A percentile compares a stretch with the other conserved stretches of the same genome.
Evolutionary conservation across 139 green algal genomes (phyloP).

Genomic region (Nannochloris sp.): DNA sequence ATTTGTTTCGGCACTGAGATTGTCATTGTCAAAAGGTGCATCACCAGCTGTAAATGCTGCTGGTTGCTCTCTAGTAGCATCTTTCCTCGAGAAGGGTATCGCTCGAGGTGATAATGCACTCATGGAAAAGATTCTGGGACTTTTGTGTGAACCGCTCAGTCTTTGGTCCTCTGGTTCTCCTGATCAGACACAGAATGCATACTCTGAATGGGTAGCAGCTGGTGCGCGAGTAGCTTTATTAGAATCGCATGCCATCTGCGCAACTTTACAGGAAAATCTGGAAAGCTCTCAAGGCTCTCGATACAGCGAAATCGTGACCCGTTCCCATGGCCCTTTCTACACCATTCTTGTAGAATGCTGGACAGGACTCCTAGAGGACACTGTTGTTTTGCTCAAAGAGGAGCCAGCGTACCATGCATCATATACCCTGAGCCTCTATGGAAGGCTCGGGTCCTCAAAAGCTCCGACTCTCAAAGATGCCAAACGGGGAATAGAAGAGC

Average conservation of each 20-base stretch:
- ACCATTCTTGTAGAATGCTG: conserved; percentile 19
- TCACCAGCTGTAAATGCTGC: conserved; percentile 38
- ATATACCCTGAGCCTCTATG: conserved; percentile 2
- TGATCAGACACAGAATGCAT: conserved; percentile 25
- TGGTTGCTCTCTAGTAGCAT: conserved; percentile 50
- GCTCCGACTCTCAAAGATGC: conserved; percentile 9
- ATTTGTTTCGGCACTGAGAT: conserved; percentile 46
- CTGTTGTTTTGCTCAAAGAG: conserved; percentile 32
- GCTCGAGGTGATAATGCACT: conserved; percentile 40
- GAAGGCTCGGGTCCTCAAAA: background rate
- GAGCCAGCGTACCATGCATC: background rate
- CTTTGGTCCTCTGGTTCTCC: conserved; percentile 12
- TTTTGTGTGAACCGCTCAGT: conserved; percentile 45
- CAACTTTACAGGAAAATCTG: conserved; percentile 14
- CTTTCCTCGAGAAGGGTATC: conserved; percentile 54
- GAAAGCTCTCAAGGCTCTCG: background rate
- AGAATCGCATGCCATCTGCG: conserved; percentile 57
- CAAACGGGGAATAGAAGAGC: conserved; percentile 9
- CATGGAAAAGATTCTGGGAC: conserved; percentile 53
- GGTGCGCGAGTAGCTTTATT: conserved; percentile 35
- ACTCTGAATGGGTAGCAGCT: conserved; percentile 65
- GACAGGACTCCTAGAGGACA: conserved; percentile 46
- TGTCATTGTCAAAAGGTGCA: conserved; percentile 26
- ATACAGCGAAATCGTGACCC: conserved; percentile 10
- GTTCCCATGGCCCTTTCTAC: conserved; percentile 26